These are phyloP conservation scores for Schizophyllum amplum DNA, from an alignment of 1,284 basidiomycete genomes.

Conservation along the genomic window DNA sequence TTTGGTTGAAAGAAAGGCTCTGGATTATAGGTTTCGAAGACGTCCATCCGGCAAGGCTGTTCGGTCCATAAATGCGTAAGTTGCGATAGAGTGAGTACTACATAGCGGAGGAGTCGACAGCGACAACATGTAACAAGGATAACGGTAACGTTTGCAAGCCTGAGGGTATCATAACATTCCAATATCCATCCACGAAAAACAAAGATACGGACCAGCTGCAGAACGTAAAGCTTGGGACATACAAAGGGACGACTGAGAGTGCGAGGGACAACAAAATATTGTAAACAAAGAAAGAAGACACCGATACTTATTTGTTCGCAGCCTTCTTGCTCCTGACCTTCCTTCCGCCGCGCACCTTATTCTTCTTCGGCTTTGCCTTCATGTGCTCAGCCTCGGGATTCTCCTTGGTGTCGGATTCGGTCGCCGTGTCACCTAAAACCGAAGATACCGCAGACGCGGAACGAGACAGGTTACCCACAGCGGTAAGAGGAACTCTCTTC, in stretches of 20 bases:
- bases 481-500: slow-evolving; percentile 2
- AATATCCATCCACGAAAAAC: not conserved
- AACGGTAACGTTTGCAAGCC: not conserved
- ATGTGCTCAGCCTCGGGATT: slow-evolving; percentile 10
- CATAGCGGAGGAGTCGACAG: too few species aligned
- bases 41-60: too few species aligned
- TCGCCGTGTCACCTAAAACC: slow-evolving; percentile 3
- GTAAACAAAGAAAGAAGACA: too few species aligned
- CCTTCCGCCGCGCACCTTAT: slow-evolving; percentile 8
- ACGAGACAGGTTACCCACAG: slow-evolving; percentile 8
- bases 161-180: too few species aligned
- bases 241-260: not conserved
- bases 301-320: not conserved
- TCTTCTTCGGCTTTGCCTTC: slow-evolving; percentile 11
- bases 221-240: not conserved
- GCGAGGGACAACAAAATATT: not conserved
- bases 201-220: not conserved
- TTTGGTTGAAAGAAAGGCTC: too few species aligned
- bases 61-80: too few species aligned
- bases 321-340: slow-evolving; percentile 4
- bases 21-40: too few species aligned
- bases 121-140: not conserved
- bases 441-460: slow-evolving; percentile 5
- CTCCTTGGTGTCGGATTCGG: slow-evolving; percentile 1
- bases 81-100: too few species aligned